These are phyloP conservation scores for Aspergillus affinis DNA, from an alignment of 495 filamentous ascomycete species.

Conservation along the genomic window DNA sequence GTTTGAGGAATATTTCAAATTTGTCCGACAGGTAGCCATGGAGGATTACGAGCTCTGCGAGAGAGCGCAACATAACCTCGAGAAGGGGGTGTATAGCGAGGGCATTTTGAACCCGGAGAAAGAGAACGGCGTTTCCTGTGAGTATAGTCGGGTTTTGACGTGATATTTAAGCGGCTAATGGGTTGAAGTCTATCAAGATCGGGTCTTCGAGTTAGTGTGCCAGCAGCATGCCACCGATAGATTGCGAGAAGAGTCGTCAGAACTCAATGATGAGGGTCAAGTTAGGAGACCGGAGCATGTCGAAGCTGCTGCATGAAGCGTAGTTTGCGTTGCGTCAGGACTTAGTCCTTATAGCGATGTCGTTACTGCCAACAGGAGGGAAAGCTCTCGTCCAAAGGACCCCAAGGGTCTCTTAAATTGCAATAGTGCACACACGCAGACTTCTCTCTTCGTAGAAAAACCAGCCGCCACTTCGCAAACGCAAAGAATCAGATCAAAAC, in stretches of 20 bases:
- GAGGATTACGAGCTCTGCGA: conserved; percentile 63
- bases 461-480: background rate
- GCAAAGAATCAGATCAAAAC: background rate
- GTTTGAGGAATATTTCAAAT: conserved; percentile 60
- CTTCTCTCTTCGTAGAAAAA: background rate
- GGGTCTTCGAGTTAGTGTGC: conserved; percentile 53
- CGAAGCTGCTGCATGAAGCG: conserved; percentile 27
- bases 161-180: background rate
- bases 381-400: too few relatives aligned
- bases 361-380: too few relatives aligned
- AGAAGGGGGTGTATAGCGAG: conserved; percentile 56
- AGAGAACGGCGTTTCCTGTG: conserved; percentile 57
- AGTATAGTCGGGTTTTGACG: conserved; percentile 20
- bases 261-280: conserved; percentile 14
- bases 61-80: conserved; percentile 55
- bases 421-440: too few relatives aligned
- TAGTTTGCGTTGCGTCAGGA: background rate
- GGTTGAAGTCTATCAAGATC: conserved; percentile 51
- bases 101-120: conserved; percentile 59
- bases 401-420: too few relatives aligned
- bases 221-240: conserved; percentile 46
- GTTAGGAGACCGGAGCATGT: conserved; percentile 14
- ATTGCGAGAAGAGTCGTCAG: conserved; percentile 10
- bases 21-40: conserved; percentile 58
- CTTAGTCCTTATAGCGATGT: too few relatives aligned